Conservation (phyloP, 2,329 filamentous ascomycete genomes). For the Alternaria sp. region DNA sequence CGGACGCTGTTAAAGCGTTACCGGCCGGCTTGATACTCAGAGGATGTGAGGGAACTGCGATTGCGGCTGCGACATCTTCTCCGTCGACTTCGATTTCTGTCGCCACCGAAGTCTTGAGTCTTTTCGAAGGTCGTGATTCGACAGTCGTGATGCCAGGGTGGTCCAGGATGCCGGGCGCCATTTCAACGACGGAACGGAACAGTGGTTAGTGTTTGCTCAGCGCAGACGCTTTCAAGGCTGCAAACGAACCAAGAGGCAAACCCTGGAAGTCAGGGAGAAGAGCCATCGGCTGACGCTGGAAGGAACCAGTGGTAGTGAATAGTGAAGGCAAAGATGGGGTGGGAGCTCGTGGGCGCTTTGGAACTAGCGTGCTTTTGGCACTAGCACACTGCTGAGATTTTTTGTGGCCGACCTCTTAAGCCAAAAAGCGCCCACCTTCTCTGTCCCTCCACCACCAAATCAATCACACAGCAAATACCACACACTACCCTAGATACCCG, state of each 20-base stretch:
- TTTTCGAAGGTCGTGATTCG: slow-evolving; percentile 50
- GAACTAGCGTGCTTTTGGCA: slow-evolving; percentile 23
- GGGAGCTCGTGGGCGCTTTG: slow-evolving; percentile 10
- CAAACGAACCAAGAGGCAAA: slow-evolving; percentile 17
- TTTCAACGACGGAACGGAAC: slow-evolving; percentile 25
- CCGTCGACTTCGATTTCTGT: slow-evolving; percentile 32
- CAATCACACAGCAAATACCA: slow-evolving; percentile 36
- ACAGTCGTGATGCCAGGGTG: slow-evolving; percentile 30
- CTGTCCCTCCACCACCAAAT: slow-evolving; percentile 40
- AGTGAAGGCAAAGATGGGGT: slow-evolving; percentile 25
- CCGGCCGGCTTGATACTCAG: slow-evolving; percentile 86
- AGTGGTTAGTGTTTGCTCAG: slow-evolving; percentile 18
- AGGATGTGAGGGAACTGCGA: slow-evolving; percentile 77
- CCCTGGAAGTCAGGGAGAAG: slow-evolving; percentile 13
- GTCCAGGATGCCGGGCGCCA: slow-evolving; percentile 49
- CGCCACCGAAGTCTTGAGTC: slow-evolving; percentile 41
- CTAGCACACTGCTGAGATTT: slow-evolving; percentile 27
- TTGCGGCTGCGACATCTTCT: slow-evolving; percentile 56
- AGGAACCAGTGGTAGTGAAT: slow-evolving; percentile 13
- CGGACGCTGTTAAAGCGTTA: slow-evolving; percentile 74
- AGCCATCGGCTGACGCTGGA: slow-evolving; percentile 21
- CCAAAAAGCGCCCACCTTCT: slow-evolving; percentile 31
- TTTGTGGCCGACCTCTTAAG: slow-evolving; percentile 24
- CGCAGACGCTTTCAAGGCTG: slow-evolving; percentile 12
- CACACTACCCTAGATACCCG: slow-evolving; percentile 52